phyloP scores from a whole-genome alignment of 164 flowering plant species.

The Annona cherimola region DNA sequence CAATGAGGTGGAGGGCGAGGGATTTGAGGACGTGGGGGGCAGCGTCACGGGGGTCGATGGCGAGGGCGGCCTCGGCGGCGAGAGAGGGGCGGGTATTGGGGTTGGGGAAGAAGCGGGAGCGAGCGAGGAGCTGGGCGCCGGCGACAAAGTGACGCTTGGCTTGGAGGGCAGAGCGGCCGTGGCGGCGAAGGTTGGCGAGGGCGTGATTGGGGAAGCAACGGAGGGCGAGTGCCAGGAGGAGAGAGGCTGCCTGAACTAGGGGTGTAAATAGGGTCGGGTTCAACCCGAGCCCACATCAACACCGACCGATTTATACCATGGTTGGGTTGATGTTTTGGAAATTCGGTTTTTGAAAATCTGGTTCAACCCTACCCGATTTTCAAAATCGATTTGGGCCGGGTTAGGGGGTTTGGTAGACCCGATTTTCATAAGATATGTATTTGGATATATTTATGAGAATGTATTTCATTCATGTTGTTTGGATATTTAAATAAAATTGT shows the following conservation, averaged over 20 bases:
- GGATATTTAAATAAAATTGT: too few species aligned
- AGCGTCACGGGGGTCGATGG: conserved; percentile 73
- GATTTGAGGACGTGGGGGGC: conserved; percentile 80
- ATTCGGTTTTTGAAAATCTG: too few species aligned
- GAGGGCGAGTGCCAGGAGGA: conserved; percentile 21
- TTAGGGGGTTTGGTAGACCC: too few species aligned
- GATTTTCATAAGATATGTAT: too few species aligned
- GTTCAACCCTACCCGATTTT: too few species aligned
- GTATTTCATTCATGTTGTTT: too few species aligned
- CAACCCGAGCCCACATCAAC: too few species aligned
- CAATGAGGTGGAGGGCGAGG: conserved; percentile 59
- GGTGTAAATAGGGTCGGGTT: too few species aligned
- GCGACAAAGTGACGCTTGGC: conserved; percentile 85
- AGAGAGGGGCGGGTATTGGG: conserved; percentile 27
- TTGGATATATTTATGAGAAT: too few species aligned
- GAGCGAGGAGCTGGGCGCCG: conserved; percentile 76
- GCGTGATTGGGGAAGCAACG: conserved; percentile 44
- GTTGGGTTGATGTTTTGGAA: too few species aligned
- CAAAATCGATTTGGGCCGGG: too few species aligned
- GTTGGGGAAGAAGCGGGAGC: conserved; percentile 45
- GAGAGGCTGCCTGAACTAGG: conserved; percentile 5
- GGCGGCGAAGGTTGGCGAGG: conserved; percentile 33
- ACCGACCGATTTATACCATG: too few species aligned
- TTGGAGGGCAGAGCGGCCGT: conserved; percentile 34
- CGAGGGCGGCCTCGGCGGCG: conserved; percentile 67